Evolutionary conservation across 805 yeast genomes (phyloP).

Genomic region (Saturnispora bothae): DNA sequence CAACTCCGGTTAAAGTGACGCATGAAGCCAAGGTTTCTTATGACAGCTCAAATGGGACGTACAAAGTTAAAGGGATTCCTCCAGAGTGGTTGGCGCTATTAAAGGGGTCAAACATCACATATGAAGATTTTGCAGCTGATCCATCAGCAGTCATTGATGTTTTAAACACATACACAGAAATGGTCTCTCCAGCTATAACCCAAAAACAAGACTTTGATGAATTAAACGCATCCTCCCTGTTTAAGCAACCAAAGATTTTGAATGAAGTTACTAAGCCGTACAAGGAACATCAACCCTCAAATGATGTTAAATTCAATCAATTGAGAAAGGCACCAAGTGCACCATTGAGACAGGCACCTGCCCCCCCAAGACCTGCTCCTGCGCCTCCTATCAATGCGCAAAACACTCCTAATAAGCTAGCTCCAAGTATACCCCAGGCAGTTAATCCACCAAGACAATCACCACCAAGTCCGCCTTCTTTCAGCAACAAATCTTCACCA

Average conservation of each 20-base stretch:
- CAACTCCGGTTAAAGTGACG: slow-evolving; percentile 88
- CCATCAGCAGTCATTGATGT: slow-evolving; percentile 58
- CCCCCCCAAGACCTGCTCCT: slow-evolving; percentile 1
- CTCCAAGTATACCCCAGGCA: slow-evolving; percentile 21
- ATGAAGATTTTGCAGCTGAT: slow-evolving; percentile 52
- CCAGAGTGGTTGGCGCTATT: slow-evolving; percentile 47
- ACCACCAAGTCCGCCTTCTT: slow-evolving; percentile 7
- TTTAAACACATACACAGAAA: slow-evolving; percentile 40
- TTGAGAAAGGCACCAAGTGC: slow-evolving; percentile 25
- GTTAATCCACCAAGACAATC: slow-evolving; percentile 6
- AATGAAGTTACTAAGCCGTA: slow-evolving; percentile 27
- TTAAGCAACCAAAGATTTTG: slow-evolving; percentile 12
- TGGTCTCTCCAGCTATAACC: slow-evolving; percentile 29
- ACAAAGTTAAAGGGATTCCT: slow-evolving; percentile 41
- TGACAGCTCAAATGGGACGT: slow-evolving; percentile 62
- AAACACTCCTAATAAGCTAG: slow-evolving; percentile 31
- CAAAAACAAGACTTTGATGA: slow-evolving; percentile 3
- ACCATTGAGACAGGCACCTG: slow-evolving; percentile 7
- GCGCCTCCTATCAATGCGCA: slow-evolving; percentile 2
- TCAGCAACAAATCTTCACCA: slow-evolving; percentile 4
- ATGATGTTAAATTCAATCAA: slow-evolving; percentile 20
- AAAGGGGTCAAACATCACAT: slow-evolving; percentile 49
- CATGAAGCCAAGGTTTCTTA: slow-evolving; percentile 87
- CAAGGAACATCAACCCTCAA: slow-evolving; percentile 12
- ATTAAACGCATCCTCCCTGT: slow-evolving; percentile 9